Base-by-base conservation (phyloP, 805 yeast species). In the Kurtzmaniella cleridarum region DNA sequence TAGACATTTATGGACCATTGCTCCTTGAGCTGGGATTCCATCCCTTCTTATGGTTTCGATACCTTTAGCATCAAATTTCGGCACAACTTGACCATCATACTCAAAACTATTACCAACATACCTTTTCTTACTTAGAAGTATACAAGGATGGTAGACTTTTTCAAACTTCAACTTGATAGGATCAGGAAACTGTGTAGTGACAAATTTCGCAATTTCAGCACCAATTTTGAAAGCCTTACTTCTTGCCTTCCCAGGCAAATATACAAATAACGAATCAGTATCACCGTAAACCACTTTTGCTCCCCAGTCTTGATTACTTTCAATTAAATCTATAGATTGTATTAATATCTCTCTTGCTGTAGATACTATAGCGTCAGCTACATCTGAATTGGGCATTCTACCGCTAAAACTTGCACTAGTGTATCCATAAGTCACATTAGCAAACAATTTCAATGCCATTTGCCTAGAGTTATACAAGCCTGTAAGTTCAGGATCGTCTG, bases 251-350 rank as follows among this genome's bases (percentile, higher is more conserved):
- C 96, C 96, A 0, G 97, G 97, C 3, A 93, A 69, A 53, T 86
- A 84, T 2, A 93, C 90, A 69, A 93, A 93, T 40, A 93, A 59
- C 30, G 96, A 86, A 59, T 93, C 98, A 0, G 98, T 93, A 56
- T 93, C 98, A 3, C 98, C 98, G 56, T 93, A 93, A 0, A 91
- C 96, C 0, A 93, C 96, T 50, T 84, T 80, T 0, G 96, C 97
- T 2, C 89, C 89, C 86, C 89, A 86, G 17, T 67, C 54, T 27
- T 6, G 23, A 17, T 45, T 36, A 2, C 64, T 55, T 43, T 89
- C 95, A 37, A 93, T 90, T 35, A 73, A 52, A 1, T 73, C 72
- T 20, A 88, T 80, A 0, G 96, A 83, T 37, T 71, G 70, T 38
- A 79, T 80, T 36, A 93, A 62, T 0, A 88, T 83, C 58, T 91